Percentiles rank a stretch among this genome's conserved stretches.
These are phyloP conservation scores for Botrytis cinerea DNA, from an alignment of 2,329 filamentous ascomycete species.

Conservation along the genomic window DNA sequence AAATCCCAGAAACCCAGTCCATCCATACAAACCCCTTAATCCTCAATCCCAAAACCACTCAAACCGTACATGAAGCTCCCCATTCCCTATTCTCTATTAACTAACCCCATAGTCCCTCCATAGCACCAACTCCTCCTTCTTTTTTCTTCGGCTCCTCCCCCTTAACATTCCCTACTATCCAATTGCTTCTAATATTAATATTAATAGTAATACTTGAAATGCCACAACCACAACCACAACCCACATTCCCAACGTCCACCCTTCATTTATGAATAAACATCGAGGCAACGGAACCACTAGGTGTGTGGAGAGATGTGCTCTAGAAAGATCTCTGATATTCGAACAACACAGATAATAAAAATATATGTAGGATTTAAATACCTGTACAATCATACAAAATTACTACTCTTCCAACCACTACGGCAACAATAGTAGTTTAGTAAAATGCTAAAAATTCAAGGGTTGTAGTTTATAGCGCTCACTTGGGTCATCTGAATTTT, in stretches of 20 bases:
- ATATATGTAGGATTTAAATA: background rate
- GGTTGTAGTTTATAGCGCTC: background rate
- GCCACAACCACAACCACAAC: too few species aligned
- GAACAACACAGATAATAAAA: background rate
- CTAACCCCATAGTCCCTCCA: background rate
- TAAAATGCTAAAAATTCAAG: background rate
- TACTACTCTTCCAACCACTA: background rate
- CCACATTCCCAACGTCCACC: too few species aligned
- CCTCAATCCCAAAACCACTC: background rate
- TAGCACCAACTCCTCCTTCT: background rate
- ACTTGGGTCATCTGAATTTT: background rate
- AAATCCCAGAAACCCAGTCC: background rate
- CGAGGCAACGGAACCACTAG: background rate
- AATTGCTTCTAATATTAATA: background rate
- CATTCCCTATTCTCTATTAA: background rate
- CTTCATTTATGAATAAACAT: accelerated
- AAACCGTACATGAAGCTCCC: background rate
- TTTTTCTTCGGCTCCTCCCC: too few species aligned
- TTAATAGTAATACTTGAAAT: too few species aligned
- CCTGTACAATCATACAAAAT: background rate
- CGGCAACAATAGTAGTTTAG: background rate
- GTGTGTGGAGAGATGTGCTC: background rate
- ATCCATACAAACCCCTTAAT: too few species aligned
- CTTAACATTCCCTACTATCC: background rate
- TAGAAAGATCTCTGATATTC: background rate